phyloP scores from a whole-genome alignment of 345 rosid genomes.

The Pseudoturritis turrita region DNA sequence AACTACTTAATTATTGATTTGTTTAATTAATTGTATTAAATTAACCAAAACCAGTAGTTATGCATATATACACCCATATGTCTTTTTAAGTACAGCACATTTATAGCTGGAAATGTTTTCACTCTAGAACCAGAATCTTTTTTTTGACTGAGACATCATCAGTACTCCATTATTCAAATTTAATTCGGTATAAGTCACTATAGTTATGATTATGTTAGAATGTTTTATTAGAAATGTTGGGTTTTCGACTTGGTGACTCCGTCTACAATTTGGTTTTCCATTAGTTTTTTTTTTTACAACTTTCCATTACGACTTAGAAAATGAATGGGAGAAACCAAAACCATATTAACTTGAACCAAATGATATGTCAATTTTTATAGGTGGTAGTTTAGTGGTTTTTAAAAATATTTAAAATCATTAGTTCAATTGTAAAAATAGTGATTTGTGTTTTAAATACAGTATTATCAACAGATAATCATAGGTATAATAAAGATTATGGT shows the following conservation, averaged over 20 bases:
- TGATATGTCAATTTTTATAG: no score
- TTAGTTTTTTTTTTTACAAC: not conserved
- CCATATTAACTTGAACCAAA: no score
- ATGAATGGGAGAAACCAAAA: no score
- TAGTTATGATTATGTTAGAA: not conserved
- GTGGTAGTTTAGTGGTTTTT: no score
- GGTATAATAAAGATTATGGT: no score
- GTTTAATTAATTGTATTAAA: not conserved
- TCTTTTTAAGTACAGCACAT: not conserved
- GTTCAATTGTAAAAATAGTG: no score
- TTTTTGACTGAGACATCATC: not conserved
- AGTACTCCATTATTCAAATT: conserved; percentile 1
- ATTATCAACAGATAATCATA: no score
- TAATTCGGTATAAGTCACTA: conserved; percentile 14
- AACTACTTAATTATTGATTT: not conserved
- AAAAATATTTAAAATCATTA: no score
- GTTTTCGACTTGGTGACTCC: not conserved
- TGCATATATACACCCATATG: no score
- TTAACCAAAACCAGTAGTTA: not conserved
- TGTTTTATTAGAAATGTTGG: not conserved
- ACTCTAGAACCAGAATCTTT: conserved; percentile 6
- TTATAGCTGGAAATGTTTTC: conserved; percentile 5
- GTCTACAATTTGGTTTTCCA: not conserved
- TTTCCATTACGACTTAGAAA: no score
- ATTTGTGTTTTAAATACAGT: no score